phyloP scores from a whole-genome alignment of 164 flowering plant genomes.

The Chimonanthus praecox region DNA sequence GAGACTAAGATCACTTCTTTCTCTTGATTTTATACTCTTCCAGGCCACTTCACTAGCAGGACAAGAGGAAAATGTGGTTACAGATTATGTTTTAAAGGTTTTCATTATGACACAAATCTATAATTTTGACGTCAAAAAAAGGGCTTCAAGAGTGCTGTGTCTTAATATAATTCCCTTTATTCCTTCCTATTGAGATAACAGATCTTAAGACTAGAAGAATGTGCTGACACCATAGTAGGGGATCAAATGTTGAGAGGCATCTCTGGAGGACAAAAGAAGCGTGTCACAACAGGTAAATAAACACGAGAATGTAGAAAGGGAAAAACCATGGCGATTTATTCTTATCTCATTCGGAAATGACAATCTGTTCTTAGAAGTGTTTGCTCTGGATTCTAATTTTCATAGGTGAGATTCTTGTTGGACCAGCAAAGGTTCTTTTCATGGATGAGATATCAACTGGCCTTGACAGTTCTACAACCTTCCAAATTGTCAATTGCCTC shows the following conservation, averaged over 20 bases:
- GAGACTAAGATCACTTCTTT: neutral
- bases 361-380: neutral
- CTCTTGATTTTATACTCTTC: neutral
- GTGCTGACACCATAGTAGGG: constrained; percentile 28
- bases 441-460: constrained; percentile 96
- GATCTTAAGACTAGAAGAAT: constrained; percentile 25
- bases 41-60: constrained; percentile 66
- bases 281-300: constrained; percentile 23
- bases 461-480: constrained; percentile 80
- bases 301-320: neutral
- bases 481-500: constrained; percentile 56
- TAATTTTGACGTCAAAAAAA: neutral
- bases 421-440: constrained; percentile 63
- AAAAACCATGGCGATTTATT: neutral
- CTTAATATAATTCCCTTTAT: neutral
- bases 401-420: constrained; percentile 79
- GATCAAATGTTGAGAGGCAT: constrained; percentile 24
- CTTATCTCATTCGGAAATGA: neutral
- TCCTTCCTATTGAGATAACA: neutral
- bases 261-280: constrained; percentile 26
- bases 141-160: neutral
- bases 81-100: constrained; percentile 73
- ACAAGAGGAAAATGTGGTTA: constrained; percentile 53
- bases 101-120: neutral
- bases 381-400: too few relatives aligned